A percentile compares a stretch with the other conserved stretches of the same genome.
These are phyloP conservation scores for Diaporthe sp. DNA, from an alignment of 2,329 filamentous ascomycete genomes.

Conservation along the genomic window DNA sequence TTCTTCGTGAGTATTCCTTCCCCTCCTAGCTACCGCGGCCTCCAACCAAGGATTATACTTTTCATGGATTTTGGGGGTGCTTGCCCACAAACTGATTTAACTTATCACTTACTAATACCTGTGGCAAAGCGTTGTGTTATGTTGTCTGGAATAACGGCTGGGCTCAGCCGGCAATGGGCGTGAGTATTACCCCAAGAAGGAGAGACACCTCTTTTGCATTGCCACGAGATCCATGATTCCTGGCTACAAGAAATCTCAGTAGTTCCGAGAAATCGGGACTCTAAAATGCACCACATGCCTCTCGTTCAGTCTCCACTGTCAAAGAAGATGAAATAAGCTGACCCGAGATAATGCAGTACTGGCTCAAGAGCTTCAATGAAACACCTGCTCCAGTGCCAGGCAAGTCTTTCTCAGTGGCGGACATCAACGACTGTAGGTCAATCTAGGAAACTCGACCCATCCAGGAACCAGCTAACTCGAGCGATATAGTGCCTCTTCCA, in stretches of 20 bases:
- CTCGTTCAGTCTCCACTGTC: background rate
- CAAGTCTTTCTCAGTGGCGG: conserved; percentile 48
- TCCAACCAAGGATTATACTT: background rate
- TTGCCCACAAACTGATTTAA: too few species aligned
- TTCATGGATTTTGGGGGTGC: background rate
- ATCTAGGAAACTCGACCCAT: background rate
- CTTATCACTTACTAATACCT: background rate
- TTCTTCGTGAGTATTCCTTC: conserved; percentile 49
- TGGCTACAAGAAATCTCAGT: background rate
- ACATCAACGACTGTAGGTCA: conserved; percentile 54
- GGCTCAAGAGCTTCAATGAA: conserved; percentile 57
- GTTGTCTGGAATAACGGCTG: conserved; percentile 56
- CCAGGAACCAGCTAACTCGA: background rate
- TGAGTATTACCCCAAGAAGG: background rate
- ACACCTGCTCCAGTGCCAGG: conserved; percentile 54
- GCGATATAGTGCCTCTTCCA: conserved; percentile 47
- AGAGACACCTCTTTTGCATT: background rate
- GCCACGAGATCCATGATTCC: background rate
- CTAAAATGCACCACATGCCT: background rate
- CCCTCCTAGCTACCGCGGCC: too few species aligned
- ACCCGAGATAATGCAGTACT: conserved; percentile 46
- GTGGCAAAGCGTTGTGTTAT: conserved; percentile 49
- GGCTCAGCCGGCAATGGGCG: conserved; percentile 54
- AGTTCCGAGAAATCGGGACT: background rate
- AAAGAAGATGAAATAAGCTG: background rate